phyloP scores from a whole-genome alignment of 2,329 filamentous ascomycete species.

The Ascocoryne sarcoides region DNA sequence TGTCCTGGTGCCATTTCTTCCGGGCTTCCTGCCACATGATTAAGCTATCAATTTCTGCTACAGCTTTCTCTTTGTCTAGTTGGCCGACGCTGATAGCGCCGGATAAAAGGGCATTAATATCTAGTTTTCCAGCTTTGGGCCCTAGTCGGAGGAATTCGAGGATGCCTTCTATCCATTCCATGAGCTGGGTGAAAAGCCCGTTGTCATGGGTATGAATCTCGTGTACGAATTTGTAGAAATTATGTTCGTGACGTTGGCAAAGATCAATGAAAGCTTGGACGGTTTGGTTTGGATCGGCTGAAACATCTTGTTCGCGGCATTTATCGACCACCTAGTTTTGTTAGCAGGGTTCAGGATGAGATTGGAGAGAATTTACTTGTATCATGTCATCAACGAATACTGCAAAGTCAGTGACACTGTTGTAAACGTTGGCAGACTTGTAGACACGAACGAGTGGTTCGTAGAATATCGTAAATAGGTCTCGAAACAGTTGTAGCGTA shows the following conservation, averaged over 20 bases:
- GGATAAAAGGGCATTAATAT: constrained; percentile 89
- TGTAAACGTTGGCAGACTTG: constrained; percentile 97
- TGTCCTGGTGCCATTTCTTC: constrained; percentile 97
- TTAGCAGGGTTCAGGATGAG: constrained; percentile 17
- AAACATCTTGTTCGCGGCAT: constrained; percentile 67
- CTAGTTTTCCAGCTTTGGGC: constrained; percentile 74
- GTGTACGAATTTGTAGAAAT: constrained; percentile 98
- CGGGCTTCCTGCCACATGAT: constrained; percentile 91
- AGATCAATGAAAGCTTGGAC: constrained; percentile 97
- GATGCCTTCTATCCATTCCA: constrained; percentile 96
- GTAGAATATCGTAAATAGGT: constrained; percentile 98
- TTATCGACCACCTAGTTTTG: constrained; percentile 48
- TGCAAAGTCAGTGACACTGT: constrained; percentile 92
- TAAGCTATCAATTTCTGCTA: constrained; percentile 73
- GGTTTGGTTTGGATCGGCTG: constrained; percentile 93
- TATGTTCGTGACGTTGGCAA: constrained; percentile 87
- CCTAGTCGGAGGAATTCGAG: constrained; percentile 86
- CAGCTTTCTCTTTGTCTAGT: constrained; percentile 63
- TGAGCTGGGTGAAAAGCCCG: constrained; percentile 88
- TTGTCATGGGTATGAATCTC: constrained; percentile 97
- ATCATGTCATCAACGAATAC: constrained; percentile 91
- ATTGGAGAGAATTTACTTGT: constrained; percentile 53
- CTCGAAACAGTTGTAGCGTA: constrained; percentile 91
- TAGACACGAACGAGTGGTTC: constrained; percentile 95
- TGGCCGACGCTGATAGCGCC: constrained; percentile 60